Conservation (phyloP, 768 basidiomycete genomes). For the Amanita brunnescens region DNA sequence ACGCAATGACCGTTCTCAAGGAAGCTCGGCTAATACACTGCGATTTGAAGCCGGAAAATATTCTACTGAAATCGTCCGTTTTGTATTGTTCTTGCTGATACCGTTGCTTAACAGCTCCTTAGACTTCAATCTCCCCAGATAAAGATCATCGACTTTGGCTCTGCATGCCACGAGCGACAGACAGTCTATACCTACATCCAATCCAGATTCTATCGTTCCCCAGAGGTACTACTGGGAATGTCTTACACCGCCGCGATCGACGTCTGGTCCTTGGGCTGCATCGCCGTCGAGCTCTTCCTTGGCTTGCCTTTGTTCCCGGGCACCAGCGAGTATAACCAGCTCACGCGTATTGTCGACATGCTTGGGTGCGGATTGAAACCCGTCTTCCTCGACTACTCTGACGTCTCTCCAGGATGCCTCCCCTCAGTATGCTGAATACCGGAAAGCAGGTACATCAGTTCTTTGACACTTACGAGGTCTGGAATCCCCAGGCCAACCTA, state of each 20-base stretch:
- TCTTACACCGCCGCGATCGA: slow-evolving; percentile 94
- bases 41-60: slow-evolving; percentile 98
- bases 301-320: slow-evolving; percentile 96
- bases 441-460: slow-evolving; percentile 95
- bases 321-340: slow-evolving; percentile 98
- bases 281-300: slow-evolving; percentile 95
- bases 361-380: slow-evolving; percentile 62
- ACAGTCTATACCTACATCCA: slow-evolving; percentile 99
- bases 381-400: slow-evolving; percentile 1
- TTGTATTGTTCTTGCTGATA: background rate
- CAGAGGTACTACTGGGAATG: slow-evolving; percentile 92
- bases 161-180: slow-evolving; percentile 96
- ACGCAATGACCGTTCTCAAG: slow-evolving; percentile 87
- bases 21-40: slow-evolving; percentile 96
- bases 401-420: slow-evolving; percentile 58
- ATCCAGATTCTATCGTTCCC: slow-evolving; percentile 96
- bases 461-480: slow-evolving; percentile 69
- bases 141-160: slow-evolving; percentile 99
- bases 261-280: slow-evolving; percentile 99
- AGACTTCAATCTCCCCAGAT: slow-evolving; percentile 96
- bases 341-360: slow-evolving; percentile 96
- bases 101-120: slow-evolving; percentile 3
- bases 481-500: slow-evolving; percentile 55
- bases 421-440: slow-evolving; percentile 86
- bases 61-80: slow-evolving; percentile 84